Evolutionary conservation across 106 monocot species (phyloP), one percentile per base, ranked within the genome.

Genomic region (Phalaenopsis aphrodite): DNA sequence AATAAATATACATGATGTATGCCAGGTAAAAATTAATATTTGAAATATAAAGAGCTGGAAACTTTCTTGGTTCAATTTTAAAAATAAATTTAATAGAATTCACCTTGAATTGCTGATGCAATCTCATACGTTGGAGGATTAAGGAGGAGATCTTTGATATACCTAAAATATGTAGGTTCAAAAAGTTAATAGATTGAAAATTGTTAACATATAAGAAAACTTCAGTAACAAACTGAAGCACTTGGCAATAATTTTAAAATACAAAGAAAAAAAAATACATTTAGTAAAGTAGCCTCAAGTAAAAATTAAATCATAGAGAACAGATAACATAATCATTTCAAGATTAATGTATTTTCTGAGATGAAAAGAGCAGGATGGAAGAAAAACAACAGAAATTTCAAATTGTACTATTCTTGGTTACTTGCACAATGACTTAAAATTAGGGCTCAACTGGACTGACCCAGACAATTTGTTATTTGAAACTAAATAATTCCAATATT

Each of bases 71-170:
- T 41, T 37, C 52, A 41, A 69, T 58, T 41, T 24, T 21, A 49
- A 38, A 43, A 41, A 74, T 41, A 56, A 15, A 69, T 69, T 4
- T 39, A 37, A 69, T 1, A 69, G 2, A 74, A 45, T 45, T 74
- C 5, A 92, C 94, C 88, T 87, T 94, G 98, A 84, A 99, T 94
- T 52, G 93, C 86, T 52, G 90, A 95, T 41, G 94, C 91, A 87
- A 89, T 83, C 48, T 79, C 81, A 82, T 87, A 93, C 42, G 90
- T 75, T 24, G 98, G 98, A 88, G 98, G 98, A 78, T 99, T 93
- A 79, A 99, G 87, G 79, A 99, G 89, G 55, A 99, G 94, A 79
- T 94, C 88, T 83, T 90, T 85, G 46, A 99, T 73, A 76, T 95
- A 99, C 89, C 98, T 99, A 83, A 78, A 61, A 84, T 30, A 86